phyloP scores from a whole-genome alignment of 495 filamentous ascomycete species.

The Annulohypoxylon stygium region DNA sequence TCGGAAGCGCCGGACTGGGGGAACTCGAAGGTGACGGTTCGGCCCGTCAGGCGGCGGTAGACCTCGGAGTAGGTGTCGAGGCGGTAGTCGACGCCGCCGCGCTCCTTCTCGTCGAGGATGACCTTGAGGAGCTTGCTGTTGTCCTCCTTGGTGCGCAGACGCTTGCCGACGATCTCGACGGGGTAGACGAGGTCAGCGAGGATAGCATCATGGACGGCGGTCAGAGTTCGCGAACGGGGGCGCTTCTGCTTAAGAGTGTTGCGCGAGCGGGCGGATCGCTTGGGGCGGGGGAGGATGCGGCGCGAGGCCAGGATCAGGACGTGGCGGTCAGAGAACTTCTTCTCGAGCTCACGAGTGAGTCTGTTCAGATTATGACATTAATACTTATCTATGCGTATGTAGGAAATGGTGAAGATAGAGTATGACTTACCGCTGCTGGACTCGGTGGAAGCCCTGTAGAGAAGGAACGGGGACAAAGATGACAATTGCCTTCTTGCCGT shows the following conservation, averaged over 20 bases:
- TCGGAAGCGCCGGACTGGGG: constrained; percentile 82
- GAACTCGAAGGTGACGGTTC: constrained; percentile 96
- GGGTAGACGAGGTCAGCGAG: constrained; percentile 97
- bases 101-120: constrained; percentile 99
- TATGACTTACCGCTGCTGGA: constrained; percentile 99
- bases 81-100: constrained; percentile 96
- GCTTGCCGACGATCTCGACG: constrained; percentile 99
- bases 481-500: constrained; percentile 99
- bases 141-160: constrained; percentile 95
- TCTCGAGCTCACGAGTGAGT: constrained; percentile 99
- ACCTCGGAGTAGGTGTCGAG: constrained; percentile 99
- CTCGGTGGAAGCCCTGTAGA: constrained; percentile 94
- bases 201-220: constrained; percentile 97
- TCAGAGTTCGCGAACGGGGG: constrained; percentile 95
- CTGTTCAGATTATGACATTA: no score
- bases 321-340: constrained; percentile 99
- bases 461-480: constrained; percentile 99
- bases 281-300: constrained; percentile 97
- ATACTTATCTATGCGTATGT: no score
- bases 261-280: constrained; percentile 94
- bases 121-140: constrained; percentile 98
- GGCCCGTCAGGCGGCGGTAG: constrained; percentile 95
- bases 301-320: constrained; percentile 98
- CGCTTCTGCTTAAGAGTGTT: constrained; percentile 97
- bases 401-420: no score